phyloP scores from a whole-genome alignment of 1,139 yeast species.

The Debaryomyces fabryi region DNA sequence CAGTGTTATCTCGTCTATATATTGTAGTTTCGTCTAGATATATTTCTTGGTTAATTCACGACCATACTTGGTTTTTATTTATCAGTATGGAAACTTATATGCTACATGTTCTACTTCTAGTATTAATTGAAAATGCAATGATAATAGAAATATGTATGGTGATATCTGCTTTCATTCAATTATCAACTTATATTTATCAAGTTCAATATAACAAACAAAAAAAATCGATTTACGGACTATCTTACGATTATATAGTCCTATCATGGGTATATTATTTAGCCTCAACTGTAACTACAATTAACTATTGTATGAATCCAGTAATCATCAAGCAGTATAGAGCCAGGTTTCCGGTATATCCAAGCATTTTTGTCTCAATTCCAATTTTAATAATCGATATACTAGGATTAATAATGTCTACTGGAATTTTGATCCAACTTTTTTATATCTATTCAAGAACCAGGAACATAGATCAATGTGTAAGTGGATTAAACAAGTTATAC shows the following conservation, averaged over 20 bases:
- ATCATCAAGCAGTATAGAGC: conserved; percentile 18
- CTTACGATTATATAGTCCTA: conserved; percentile 28
- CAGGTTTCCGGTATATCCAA: conserved; percentile 25
- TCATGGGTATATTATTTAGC: conserved; percentile 16
- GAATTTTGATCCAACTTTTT: conserved; percentile 19
- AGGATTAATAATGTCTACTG: conserved; percentile 15
- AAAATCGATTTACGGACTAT: conserved; percentile 30
- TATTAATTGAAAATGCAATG: conserved; percentile 8
- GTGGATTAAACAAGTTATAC: conserved; percentile 17
- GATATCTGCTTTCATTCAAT: conserved; percentile 14
- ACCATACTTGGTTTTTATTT: neutral
- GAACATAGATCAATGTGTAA: conserved; percentile 27
- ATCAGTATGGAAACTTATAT: neutral
- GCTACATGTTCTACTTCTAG: neutral
- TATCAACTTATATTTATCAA: conserved; percentile 18
- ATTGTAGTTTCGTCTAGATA: neutral
- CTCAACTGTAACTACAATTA: conserved; percentile 17
- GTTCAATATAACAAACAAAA: conserved; percentile 21
- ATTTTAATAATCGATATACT: conserved; percentile 19
- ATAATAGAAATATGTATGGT: conserved; percentile 11
- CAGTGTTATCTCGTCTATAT: neutral
- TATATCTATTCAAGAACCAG: conserved; percentile 22
- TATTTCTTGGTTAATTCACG: neutral
- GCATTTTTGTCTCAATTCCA: conserved; percentile 13
- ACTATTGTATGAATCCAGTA: conserved; percentile 16